These are phyloP conservation scores for Vachellia pachyceras DNA, from an alignment of 306 rosid genomes.

Conservation along the genomic window DNA sequence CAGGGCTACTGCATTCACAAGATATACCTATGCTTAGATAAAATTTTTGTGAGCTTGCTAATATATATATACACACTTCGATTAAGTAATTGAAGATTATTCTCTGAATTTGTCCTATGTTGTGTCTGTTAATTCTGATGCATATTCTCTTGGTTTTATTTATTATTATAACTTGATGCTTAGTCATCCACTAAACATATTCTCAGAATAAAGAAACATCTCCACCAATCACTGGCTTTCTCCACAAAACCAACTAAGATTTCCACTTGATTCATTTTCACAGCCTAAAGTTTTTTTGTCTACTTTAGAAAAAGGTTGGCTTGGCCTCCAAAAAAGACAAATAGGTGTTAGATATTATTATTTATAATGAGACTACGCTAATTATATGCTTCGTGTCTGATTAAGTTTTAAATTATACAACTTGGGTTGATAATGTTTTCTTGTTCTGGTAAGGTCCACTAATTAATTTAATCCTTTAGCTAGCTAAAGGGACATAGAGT, in stretches of 20 bases:
- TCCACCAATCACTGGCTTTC: conserved; percentile 41
- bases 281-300: conserved; percentile 22
- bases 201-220: conserved; percentile 27
- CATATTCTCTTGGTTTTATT: conserved; percentile 8
- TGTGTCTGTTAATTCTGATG: neutral
- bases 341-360: conserved; percentile 35
- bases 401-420: conserved; percentile 8
- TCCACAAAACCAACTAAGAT: conserved; percentile 62
- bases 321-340: conserved; percentile 44
- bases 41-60: no score
- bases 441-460: conserved; percentile 37
- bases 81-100: conserved; percentile 11
- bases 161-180: conserved; percentile 14
- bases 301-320: conserved; percentile 54
- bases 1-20: no score
- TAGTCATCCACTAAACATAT: no score
- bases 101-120: neutral
- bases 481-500: conserved; percentile 2
- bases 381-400: conserved; percentile 8
- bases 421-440: conserved; percentile 33
- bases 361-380: conserved; percentile 1
- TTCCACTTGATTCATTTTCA: conserved; percentile 62
- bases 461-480: conserved; percentile 35
- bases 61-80: no score
- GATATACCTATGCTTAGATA: no score